phyloP scores from a whole-genome alignment of 2,329 filamentous ascomycete species.

The Pseudovirgaria hyperparasitica region DNA sequence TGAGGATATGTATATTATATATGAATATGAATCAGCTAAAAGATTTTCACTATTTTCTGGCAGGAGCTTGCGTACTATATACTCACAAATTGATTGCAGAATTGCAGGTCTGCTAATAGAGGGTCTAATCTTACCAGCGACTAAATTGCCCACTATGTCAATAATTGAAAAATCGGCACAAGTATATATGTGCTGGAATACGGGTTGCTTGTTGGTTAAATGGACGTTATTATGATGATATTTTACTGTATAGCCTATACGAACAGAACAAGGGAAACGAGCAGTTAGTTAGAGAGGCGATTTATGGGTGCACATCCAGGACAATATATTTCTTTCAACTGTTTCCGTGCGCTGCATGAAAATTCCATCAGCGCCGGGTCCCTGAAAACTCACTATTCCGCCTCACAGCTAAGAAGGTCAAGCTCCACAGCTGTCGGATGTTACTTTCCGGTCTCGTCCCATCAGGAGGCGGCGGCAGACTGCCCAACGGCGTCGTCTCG shows the following conservation, averaged over 20 bases:
- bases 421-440: slow-evolving; percentile 44
- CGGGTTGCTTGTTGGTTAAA: not conserved
- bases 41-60: no score
- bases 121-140: no score
- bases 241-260: not conserved
- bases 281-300: not conserved
- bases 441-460: slow-evolving; percentile 32
- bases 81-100: no score
- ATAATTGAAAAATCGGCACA: no score
- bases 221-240: slow-evolving; percentile 1
- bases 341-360: not conserved
- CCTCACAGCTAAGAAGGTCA: slow-evolving; percentile 44
- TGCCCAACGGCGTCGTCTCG: slow-evolving; percentile 37
- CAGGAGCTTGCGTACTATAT: no score
- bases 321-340: not conserved
- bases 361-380: slow-evolving; percentile 3
- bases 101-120: no score
- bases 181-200: no score
- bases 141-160: no score
- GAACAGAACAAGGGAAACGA: not conserved
- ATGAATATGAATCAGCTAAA: no score
- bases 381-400: slow-evolving; percentile 20
- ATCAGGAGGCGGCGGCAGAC: slow-evolving; percentile 32
- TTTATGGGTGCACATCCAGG: slow-evolving; percentile 1
- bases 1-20: no score